Base-by-base conservation (phyloP, 2,329 filamentous ascomycete species). In the Fusarium sarcochroum region DNA sequence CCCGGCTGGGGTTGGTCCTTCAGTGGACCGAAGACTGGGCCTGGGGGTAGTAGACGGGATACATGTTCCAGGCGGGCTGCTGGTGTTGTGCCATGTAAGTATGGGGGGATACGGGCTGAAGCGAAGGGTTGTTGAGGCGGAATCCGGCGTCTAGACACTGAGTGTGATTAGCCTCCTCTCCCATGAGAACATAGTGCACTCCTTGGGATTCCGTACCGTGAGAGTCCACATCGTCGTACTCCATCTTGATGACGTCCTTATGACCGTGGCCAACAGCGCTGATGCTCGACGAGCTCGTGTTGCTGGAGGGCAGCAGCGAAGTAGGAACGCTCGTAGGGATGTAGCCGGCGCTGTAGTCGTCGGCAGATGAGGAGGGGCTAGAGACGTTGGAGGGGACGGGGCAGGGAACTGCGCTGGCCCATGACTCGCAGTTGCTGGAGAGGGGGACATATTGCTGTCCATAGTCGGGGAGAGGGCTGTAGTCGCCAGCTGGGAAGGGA, bases 311-410 rank as follows among this genome's bases (percentile, higher is more conserved):
- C 45, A 85, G 75, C 74, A 86, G 81, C 41, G 79, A 77, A 20
- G 81, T 73, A 17, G 84, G 83, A 20, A 84, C 80, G 66, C 83
- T 85, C 23, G 83, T 84, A 10, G 84, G 82, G 61, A 85, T 83
- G 73, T 85, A 86, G 64, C 70, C 77, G 27, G 72, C 66, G 53
- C 72, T 75, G 72, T 84, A 85, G 49, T 87, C 84, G 49, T 86
- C 83, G 44, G 78, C 80, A 3, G 84, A 85, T 4, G 85, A 86
- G 5, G 83, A 81, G 18, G 85, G 85, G 72, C 84, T 87, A 20
- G 85, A 85, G 13, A 84, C 84, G 49, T 80, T 84, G 48, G 84
- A 85, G 17, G 83, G 77, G 20, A 85, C 76, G 37, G 82, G 79
- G 52, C 80, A 80, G 23, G 82, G 77, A 9, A 85, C 77, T 15